A percentile compares a stretch with the other conserved stretches of the same genome.
These are phyloP conservation scores for Diaporthe australafricana DNA, from an alignment of 2,329 filamentous ascomycete species.

Conservation along the genomic window DNA sequence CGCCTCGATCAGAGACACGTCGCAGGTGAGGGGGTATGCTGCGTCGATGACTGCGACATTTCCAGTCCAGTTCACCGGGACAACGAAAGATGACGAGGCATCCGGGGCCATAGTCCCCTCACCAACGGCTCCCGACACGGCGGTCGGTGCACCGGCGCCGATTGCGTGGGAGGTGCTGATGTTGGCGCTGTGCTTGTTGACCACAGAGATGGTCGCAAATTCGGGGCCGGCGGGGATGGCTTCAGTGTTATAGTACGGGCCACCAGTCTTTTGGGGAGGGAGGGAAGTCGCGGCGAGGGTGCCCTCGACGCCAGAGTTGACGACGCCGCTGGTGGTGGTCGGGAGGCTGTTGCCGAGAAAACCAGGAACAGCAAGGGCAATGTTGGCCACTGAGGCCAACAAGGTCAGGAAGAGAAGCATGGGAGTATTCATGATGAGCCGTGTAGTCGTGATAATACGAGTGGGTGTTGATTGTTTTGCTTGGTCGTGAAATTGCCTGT, in stretches of 20 bases:
- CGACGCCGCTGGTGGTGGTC: background rate
- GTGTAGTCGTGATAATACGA: background rate
- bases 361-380: background rate
- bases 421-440: background rate
- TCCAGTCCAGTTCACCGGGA: constrained; percentile 38
- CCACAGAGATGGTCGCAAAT: constrained; percentile 34
- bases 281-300: background rate
- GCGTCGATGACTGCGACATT: constrained; percentile 38
- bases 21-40: constrained; percentile 16
- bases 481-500: background rate
- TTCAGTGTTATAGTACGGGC: background rate
- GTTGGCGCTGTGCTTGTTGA: constrained; percentile 31
- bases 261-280: background rate
- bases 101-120: constrained; percentile 37
- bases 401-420: background rate
- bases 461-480: background rate
- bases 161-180: constrained; percentile 38
- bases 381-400: background rate
- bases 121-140: constrained; percentile 30
- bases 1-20: constrained; percentile 37
- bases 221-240: background rate
- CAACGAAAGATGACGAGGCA: constrained; percentile 32
- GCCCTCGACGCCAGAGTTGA: background rate
- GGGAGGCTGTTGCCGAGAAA: background rate
- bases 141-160: constrained; percentile 15